Evolutionary conservation across 768 basidiomycete species (phyloP).

Genomic region (Leccinum variicolor): DNA sequence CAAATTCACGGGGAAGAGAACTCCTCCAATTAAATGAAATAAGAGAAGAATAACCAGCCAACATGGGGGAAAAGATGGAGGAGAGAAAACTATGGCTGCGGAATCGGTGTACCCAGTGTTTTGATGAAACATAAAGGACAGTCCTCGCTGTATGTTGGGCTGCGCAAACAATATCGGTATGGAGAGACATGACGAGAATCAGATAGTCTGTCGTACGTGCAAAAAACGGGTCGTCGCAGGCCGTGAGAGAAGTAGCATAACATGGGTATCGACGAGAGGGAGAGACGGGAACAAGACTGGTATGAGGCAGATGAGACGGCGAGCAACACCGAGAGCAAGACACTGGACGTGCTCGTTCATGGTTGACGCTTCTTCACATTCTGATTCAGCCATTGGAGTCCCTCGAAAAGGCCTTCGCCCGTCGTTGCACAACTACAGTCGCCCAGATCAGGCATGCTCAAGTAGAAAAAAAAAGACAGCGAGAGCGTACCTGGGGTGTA

Average conservation of each 20-base stretch:
- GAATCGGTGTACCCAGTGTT: conserved; percentile 11
- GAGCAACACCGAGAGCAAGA: conserved; percentile 18
- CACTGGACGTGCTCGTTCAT: conserved; percentile 36
- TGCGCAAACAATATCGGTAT: conserved; percentile 25
- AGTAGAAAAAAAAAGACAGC: not conserved
- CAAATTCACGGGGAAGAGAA: conserved; percentile 21
- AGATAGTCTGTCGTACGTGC: conserved; percentile 37
- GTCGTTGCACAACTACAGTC: conserved; percentile 83
- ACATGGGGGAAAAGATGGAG: conserved; percentile 12
- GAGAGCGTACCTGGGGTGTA: conserved; percentile 83
- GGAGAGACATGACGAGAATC: conserved; percentile 28
- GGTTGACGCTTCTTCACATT: conserved; percentile 93
- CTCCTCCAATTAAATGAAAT: conserved; percentile 24
- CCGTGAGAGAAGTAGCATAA: conserved; percentile 35
- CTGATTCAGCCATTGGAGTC: conserved; percentile 95
- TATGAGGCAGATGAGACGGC: conserved; percentile 24
- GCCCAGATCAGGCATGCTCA: not conserved
- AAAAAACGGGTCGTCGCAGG: conserved; percentile 30
- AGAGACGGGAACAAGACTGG: conserved; percentile 11
- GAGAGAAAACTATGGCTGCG: conserved; percentile 16
- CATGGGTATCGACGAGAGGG: conserved; percentile 31
- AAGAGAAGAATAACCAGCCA: conserved; percentile 12
- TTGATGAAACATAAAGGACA: conserved; percentile 10
- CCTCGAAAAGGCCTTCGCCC: conserved; percentile 96
- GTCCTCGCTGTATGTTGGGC: conserved; percentile 16